Conservation (phyloP, 306 rosid species). For the Fragaria iinumae region DNA sequence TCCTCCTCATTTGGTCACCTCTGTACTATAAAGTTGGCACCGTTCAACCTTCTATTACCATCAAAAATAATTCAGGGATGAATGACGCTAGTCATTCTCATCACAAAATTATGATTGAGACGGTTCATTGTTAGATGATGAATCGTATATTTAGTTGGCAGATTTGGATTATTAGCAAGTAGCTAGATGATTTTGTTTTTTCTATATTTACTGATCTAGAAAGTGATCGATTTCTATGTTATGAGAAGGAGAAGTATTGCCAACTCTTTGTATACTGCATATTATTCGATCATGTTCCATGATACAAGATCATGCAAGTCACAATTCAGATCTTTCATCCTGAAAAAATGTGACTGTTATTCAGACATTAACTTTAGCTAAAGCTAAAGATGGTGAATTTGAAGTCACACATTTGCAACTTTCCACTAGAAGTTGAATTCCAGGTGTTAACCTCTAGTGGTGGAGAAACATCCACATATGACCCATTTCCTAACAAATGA, state of each 20-base stretch:
- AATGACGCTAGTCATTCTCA: neutral
- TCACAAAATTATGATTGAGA: neutral
- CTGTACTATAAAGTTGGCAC: constrained; percentile 1
- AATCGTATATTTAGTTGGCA: neutral
- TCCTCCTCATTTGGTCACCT: neutral
- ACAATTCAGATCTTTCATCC: neutral
- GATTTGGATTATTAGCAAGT: neutral
- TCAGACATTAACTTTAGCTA: neutral
- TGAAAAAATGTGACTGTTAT: neutral
- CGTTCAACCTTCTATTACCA: neutral
- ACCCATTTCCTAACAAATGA: neutral
- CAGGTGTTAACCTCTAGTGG: neutral
- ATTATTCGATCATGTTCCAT: neutral
- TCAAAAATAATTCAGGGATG: neutral
- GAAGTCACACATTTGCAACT: neutral
- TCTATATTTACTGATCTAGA: neutral
- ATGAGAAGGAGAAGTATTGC: neutral
- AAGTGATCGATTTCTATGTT: neutral
- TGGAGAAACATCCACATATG: neutral
- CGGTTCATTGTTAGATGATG: neutral
- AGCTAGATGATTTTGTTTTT: neutral
- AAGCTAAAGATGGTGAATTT: neutral
- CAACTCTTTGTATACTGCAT: neutral
- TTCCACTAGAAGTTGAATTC: neutral
- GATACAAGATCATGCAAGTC: neutral